Evolutionary conservation across 2,329 filamentous ascomycete species (phyloP).

Genomic region (Ceratocystis albifundus): DNA sequence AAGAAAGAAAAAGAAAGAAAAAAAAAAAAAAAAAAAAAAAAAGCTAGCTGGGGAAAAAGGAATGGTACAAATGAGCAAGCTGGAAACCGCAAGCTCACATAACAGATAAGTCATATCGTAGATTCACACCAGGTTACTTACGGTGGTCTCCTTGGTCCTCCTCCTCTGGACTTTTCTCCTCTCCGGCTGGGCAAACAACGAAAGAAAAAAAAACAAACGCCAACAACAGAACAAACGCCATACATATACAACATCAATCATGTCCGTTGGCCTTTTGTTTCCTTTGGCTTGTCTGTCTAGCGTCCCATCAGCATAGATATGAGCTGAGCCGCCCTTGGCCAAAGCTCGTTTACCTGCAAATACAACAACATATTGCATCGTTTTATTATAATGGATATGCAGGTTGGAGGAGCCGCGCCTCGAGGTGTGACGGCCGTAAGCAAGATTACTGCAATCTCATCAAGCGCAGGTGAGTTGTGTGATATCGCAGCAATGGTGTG

Average conservation of each 20-base stretch:
- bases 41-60: background rate
- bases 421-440: background rate
- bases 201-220: background rate
- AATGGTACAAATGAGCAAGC: background rate
- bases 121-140: background rate
- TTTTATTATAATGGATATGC: background rate
- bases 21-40: background rate
- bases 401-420: background rate
- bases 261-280: background rate
- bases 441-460: constrained; percentile 3
- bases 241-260: background rate
- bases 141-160: no score
- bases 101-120: background rate
- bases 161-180: no score
- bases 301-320: background rate
- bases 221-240: background rate
- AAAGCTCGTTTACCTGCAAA: background rate
- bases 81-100: background rate
- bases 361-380: background rate
- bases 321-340: background rate
- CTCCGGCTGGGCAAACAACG: background rate
- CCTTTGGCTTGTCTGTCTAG: background rate
- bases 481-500: background rate
- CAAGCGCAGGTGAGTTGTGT: background rate
- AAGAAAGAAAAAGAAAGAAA: no score